Percentiles rank a stretch among this genome's conserved stretches.
phyloP scores from a whole-genome alignment of 768 basidiomycete genomes.

The Obba rivulosa region DNA sequence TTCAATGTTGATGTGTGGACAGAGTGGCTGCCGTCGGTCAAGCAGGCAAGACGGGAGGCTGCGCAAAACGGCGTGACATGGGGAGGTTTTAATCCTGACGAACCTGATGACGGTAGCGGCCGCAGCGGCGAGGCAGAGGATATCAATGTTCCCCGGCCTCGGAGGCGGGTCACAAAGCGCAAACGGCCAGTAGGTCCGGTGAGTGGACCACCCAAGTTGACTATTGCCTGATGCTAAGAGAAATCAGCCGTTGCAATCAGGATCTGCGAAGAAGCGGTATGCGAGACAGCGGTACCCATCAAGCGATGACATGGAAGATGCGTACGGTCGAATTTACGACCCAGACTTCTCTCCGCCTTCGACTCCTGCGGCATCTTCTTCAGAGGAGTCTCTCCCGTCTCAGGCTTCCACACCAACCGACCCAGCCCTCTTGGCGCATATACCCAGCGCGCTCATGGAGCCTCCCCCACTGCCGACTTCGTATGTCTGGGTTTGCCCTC shows the following conservation, averaged over 20 bases:
- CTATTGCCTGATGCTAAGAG: no score
- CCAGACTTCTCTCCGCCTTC: conserved; percentile 55
- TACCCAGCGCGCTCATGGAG: conserved; percentile 33
- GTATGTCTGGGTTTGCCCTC: conserved; percentile 50
- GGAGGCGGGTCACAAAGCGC: not conserved
- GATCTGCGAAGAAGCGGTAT: no score
- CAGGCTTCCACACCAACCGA: conserved; percentile 14
- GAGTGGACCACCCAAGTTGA: not conserved
- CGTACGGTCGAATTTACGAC: conserved; percentile 32
- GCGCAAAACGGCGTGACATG: conserved; percentile 1
- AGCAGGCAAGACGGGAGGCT: conserved; percentile 1
- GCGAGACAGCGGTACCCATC: no score
- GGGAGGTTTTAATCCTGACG: conserved; percentile 6
- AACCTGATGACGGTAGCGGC: not conserved
- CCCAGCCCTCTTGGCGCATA: conserved; percentile 17
- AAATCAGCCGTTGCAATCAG: no score
- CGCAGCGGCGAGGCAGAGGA: no score
- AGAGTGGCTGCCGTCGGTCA: conserved; percentile 25
- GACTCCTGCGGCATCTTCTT: conserved; percentile 36
- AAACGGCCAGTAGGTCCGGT: not conserved
- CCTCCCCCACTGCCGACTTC: conserved; percentile 36
- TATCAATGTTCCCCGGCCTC: not conserved
- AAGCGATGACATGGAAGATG: not conserved
- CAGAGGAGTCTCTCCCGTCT: conserved; percentile 20
- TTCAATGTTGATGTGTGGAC: conserved; percentile 46